These are phyloP conservation scores for Emericellopsis terricola DNA, from an alignment of 495 filamentous ascomycete species.

Conservation along the genomic window DNA sequence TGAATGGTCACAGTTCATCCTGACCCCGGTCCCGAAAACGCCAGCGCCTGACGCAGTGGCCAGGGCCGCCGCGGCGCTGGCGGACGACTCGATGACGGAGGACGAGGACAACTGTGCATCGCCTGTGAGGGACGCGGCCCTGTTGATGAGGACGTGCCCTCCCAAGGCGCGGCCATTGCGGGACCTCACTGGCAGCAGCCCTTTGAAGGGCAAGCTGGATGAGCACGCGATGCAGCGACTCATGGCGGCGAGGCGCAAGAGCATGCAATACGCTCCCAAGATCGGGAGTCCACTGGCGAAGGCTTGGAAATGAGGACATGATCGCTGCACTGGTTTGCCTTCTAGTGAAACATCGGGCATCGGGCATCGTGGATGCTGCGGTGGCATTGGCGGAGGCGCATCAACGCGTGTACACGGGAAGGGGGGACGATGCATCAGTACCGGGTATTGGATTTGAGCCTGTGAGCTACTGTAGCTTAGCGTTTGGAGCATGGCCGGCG, in stretches of 20 bases:
- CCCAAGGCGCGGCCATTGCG: conserved; percentile 37
- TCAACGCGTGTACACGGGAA: too few relatives aligned
- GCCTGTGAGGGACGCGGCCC: conserved; percentile 18
- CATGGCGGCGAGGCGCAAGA: conserved; percentile 62
- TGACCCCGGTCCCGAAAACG: conserved; percentile 33
- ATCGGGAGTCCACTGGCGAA: conserved; percentile 56
- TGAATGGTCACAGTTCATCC: conserved; percentile 13
- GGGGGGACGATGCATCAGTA: neutral
- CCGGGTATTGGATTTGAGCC: too few relatives aligned
- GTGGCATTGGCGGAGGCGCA: too few relatives aligned
- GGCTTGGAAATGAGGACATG: conserved; percentile 19
- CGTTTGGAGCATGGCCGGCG: too few relatives aligned
- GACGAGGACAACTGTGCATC: conserved; percentile 4
- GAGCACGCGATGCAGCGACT: conserved; percentile 41
- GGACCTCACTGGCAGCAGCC: conserved; percentile 17
- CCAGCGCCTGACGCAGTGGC: conserved; percentile 30
- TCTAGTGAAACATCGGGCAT: too few relatives aligned
- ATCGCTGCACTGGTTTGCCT: too few relatives aligned
- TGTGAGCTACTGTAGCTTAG: too few relatives aligned
- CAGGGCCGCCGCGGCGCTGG: conserved; percentile 18
- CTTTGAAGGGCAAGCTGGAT: conserved; percentile 20
- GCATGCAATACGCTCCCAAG: conserved; percentile 62
- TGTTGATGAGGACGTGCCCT: conserved; percentile 58
- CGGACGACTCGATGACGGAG: conserved; percentile 5
- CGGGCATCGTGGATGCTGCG: too few relatives aligned